phyloP scores from a whole-genome alignment of 352 stramenopile species.

The Globisporangium sylvaticum region DNA sequence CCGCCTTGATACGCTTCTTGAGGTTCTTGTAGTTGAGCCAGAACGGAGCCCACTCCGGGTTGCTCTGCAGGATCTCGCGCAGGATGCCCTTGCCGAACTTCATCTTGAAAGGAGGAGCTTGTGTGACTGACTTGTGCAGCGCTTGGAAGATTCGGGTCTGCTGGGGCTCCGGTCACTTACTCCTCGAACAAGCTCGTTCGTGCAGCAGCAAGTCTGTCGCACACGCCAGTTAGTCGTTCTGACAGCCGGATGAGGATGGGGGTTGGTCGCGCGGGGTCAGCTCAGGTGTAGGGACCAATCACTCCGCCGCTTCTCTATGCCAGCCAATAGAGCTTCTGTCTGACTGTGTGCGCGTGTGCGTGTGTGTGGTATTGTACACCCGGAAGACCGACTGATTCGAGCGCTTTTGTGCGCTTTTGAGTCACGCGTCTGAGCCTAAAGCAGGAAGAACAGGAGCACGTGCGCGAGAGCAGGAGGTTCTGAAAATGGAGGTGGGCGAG shows the following conservation, averaged over 20 bases:
- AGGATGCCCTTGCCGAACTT: constrained; percentile 82
- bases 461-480: background rate
- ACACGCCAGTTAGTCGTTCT: background rate
- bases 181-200: background rate
- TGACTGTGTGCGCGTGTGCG: background rate
- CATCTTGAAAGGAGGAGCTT: constrained; percentile 29
- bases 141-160: background rate
- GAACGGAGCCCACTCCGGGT: constrained; percentile 79
- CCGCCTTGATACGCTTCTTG: constrained; percentile 82
- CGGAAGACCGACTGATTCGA: background rate
- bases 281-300: background rate
- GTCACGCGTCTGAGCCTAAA: background rate
- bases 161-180: background rate
- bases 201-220: background rate
- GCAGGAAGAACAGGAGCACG: background rate
- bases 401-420: background rate
- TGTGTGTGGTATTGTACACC: background rate
- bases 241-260: background rate
- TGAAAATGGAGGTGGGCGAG: constrained; percentile 3
- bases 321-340: background rate
- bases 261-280: background rate
- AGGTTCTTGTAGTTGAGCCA: constrained; percentile 87
- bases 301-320: background rate
- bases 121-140: background rate
- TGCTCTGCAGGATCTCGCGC: constrained; percentile 66